A percentile compares a stretch with the other conserved stretches of the same genome.
Conservation (phyloP, 2,329 filamentous ascomycete genomes). For the Arthrobotrys megalospora region DNA sequence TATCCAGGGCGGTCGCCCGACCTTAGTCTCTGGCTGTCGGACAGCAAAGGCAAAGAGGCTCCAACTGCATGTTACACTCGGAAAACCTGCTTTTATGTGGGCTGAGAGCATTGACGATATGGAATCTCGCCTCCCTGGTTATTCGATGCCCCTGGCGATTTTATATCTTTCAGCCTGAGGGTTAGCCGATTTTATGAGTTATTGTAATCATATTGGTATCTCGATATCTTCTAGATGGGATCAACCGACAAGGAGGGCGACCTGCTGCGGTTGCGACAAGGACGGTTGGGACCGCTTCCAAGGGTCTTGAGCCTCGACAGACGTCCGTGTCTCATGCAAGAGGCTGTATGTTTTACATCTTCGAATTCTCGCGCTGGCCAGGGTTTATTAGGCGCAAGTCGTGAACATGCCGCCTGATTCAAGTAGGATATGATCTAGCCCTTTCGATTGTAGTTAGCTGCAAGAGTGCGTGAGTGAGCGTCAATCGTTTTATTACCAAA, state of each 20-base stretch:
- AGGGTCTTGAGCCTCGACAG: constrained; percentile 25
- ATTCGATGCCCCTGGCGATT: constrained; percentile 25
- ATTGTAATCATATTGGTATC: constrained; percentile 14
- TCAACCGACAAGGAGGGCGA: constrained; percentile 21
- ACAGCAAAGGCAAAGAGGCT: constrained; percentile 14
- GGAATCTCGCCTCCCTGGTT: background rate
- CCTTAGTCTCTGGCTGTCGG: constrained; percentile 23
- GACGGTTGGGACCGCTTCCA: constrained; percentile 29
- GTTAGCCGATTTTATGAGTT: background rate
- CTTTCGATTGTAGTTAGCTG: background rate
- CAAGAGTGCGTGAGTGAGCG: background rate
- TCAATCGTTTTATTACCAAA: constrained; percentile 14
- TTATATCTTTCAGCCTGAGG: constrained; percentile 30
- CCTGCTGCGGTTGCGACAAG: constrained; percentile 17
- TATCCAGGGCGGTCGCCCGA: constrained; percentile 13
- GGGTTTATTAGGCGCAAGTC: constrained; percentile 29
- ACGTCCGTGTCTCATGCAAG: constrained; percentile 33
- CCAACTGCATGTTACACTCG: constrained; percentile 30
- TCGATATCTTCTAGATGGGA: constrained; percentile 9
- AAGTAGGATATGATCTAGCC: constrained; percentile 11
- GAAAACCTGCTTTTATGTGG: constrained; percentile 38
- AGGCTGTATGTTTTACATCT: constrained; percentile 35
- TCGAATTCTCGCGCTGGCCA: constrained; percentile 24
- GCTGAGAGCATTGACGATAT: constrained; percentile 8
- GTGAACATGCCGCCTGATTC: constrained; percentile 17